A percentile compares a stretch with the other conserved stretches of the same genome.
Evolutionary conservation across 768 basidiomycete species (phyloP).

Genomic region (Leccinum broughii): DNA sequence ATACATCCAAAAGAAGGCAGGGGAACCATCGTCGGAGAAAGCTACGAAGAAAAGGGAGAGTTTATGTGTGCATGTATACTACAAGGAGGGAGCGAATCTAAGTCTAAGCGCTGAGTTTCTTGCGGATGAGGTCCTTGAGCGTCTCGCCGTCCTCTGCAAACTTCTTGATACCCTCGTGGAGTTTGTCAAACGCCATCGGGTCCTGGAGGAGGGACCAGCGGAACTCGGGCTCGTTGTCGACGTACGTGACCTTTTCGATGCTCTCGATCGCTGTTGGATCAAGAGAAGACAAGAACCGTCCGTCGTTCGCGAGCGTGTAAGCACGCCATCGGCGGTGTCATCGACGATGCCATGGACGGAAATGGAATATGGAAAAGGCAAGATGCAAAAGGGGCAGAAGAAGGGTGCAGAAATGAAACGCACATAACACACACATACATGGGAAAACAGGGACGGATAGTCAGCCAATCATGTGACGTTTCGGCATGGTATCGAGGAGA

Average conservation of each 20-base stretch:
- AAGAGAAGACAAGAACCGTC: neutral
- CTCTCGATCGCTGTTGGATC: conserved; percentile 34
- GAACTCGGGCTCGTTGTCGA: conserved; percentile 97
- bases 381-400: neutral
- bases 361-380: neutral
- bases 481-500: conserved; percentile 3
- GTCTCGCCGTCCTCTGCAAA: conserved; percentile 95
- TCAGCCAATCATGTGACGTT: conserved; percentile 11
- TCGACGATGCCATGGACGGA: conserved; percentile 14
- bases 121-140: conserved; percentile 77
- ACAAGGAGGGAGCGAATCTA: neutral
- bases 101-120: conserved; percentile 48
- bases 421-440: neutral
- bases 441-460: neutral
- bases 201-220: conserved; percentile 92
- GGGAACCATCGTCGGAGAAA: neutral
- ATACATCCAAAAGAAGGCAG: neutral
- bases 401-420: neutral
- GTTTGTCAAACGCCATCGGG: conserved; percentile 97
- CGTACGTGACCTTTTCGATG: conserved; percentile 75
- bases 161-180: conserved; percentile 97
- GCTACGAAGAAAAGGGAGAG: neutral
- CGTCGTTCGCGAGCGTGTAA: neutral
- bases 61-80: neutral
- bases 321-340: neutral